Conservation (phyloP, 306 rosid species). For the Prosopis cineraria region DNA sequence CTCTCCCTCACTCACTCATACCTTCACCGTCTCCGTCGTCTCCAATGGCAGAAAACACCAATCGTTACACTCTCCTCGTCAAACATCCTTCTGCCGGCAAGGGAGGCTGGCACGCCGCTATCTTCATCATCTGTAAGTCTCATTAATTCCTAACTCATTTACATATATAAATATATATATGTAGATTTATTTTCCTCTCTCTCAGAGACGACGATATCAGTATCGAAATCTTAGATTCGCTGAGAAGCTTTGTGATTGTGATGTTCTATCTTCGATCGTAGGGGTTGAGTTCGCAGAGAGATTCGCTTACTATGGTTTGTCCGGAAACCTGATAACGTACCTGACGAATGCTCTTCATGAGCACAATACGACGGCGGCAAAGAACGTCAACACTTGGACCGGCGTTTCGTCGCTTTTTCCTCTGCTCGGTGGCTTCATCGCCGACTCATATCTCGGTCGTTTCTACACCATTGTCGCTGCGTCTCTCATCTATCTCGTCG, state of each 20-base stretch:
- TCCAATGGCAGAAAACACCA: conserved; percentile 34
- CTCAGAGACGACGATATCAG: neutral
- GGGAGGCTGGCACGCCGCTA: conserved; percentile 62
- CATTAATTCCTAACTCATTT: neutral
- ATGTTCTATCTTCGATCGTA: neutral
- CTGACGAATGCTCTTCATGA: conserved; percentile 46
- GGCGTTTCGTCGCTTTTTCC: conserved; percentile 61
- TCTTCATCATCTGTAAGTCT: conserved; percentile 54
- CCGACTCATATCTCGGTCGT: conserved; percentile 63
- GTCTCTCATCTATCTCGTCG: conserved; percentile 51
- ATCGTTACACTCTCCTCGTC: conserved; percentile 38
- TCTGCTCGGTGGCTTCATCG: conserved; percentile 57
- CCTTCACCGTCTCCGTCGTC: neutral
- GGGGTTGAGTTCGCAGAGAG: conserved; percentile 55
- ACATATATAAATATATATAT: no score
- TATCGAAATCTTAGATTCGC: neutral
- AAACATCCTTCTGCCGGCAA: conserved; percentile 19
- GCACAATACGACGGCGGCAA: conserved; percentile 45
- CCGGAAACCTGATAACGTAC: conserved; percentile 42
- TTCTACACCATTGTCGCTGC: conserved; percentile 59
- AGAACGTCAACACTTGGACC: conserved; percentile 64
- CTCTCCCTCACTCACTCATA: neutral
- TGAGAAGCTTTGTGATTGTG: neutral
- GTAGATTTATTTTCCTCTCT: no score
- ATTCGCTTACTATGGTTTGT: conserved; percentile 51